Base-by-base conservation (phyloP, 2,329 filamentous ascomycete genomes). In the Hortaea werneckii region DNA sequence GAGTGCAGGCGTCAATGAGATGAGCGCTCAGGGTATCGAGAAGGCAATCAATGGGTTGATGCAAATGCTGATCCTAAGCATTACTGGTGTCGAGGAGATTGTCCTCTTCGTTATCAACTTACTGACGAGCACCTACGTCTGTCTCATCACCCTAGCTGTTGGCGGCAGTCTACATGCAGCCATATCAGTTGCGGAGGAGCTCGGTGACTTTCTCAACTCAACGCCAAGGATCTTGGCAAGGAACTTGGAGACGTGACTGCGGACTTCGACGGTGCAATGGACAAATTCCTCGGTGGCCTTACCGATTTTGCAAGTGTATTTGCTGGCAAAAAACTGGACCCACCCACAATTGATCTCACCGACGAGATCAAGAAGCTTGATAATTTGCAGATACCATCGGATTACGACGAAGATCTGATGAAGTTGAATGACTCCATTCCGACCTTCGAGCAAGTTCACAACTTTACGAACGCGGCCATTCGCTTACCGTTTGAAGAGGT, bases 21-120 rank as follows among this genome's bases (percentile, higher is more conserved):
- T 96, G 55, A 84, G 87, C 6, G 86, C 87, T 29, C 76, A 76
- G 41, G 83, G 86, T 46, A 82, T 96, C 54, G 86, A 89, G 56
- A 81, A 83, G 56, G 80, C 87, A 6, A 80, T 96, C 53, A 76
- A 80, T 51, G 90, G 80, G 41, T 76, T 96, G 64, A 85, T 92
- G 65, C 73, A 79, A 37, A 80, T 92, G 68, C 75, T 96, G 42
- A 74, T 82, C 50, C 73, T 96, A 62, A 81, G 83, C 49, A 73
- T 96, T 53, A 89, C 83, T 29, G 88, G 80, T 37, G 81, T 96
- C 9, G 83, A 95, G 67, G 82, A 85, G 62, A 82, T 96, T 44
- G 82, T 95, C 51, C 74, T 95, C 53, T 98, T 95, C 67, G 79
- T 88, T 62, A 88, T 98, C 70, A 87, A 94, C 64, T 83, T 95